Conservation (phyloP, 345 rosid genomes). For the Lagerstroemia speciosa region DNA sequence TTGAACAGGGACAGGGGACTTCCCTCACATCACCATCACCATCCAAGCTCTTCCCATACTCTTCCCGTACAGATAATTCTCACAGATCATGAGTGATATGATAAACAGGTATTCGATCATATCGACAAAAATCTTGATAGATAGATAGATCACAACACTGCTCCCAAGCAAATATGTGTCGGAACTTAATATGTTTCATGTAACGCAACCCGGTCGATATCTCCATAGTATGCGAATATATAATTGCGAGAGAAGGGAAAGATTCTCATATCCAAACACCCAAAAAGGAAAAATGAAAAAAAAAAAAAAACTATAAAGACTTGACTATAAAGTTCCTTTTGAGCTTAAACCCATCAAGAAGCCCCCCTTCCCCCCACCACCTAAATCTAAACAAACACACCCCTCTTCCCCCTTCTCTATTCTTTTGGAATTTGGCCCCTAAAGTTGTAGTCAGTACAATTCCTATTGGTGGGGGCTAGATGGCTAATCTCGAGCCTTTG, state of each 20-base stretch:
- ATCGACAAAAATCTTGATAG: neutral
- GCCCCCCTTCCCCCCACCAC: neutral
- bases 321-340: neutral
- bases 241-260: neutral
- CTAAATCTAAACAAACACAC: neutral
- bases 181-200: neutral
- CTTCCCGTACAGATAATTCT: neutral
- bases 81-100: neutral
- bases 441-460: slow-evolving; percentile 1
- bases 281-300: no score
- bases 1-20: slow-evolving; percentile 1
- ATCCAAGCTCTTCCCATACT: neutral
- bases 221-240: neutral
- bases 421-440: slow-evolving; percentile 2
- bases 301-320: neutral
- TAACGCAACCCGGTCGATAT: neutral
- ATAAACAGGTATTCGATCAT: neutral
- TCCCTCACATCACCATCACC: neutral
- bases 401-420: neutral
- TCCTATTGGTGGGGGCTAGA: neutral
- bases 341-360: neutral
- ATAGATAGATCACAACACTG: no score
- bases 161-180: no score
- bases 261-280: neutral
- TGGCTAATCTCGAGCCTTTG: neutral